Conservation (phyloP, 352 stramenopile genomes). For the Pythium scleroteichum region DNA sequence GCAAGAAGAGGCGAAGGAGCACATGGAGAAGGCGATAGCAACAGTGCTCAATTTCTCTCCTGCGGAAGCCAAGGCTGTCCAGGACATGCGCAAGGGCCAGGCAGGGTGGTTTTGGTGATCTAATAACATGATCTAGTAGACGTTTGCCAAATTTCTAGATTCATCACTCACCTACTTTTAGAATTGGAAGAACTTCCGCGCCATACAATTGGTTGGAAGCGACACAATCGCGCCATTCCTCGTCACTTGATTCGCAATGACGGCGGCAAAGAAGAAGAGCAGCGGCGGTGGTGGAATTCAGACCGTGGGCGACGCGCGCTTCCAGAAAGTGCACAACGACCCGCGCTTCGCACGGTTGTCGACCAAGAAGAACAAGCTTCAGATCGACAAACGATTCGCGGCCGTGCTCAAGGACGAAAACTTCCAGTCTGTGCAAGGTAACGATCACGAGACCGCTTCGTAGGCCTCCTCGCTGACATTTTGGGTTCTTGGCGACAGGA, state of each 20-base stretch:
- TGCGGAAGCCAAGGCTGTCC: conserved; percentile 57
- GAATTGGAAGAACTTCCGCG: background rate
- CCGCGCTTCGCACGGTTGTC: conserved; percentile 79
- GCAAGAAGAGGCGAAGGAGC: conserved; percentile 79
- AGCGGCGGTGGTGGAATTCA: background rate
- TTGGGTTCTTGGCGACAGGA: conserved; percentile 11
- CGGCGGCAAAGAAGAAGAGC: conserved; percentile 4
- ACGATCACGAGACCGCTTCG: background rate
- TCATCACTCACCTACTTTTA: conserved; percentile 3
- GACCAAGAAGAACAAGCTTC: conserved; percentile 81
- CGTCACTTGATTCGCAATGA: background rate
- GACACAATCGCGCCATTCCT: conserved; percentile 26
- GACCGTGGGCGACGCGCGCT: conserved; percentile 68
- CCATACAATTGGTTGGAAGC: conserved; percentile 25
- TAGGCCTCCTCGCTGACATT: background rate
- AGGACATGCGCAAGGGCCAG: conserved; percentile 59
- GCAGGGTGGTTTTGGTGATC: conserved; percentile 70
- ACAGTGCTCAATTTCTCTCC: conserved; percentile 87
- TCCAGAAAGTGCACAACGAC: conserved; percentile 87
- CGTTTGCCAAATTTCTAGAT: conserved; percentile 6
- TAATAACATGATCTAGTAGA: conserved; percentile 6
- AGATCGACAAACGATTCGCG: conserved; percentile 81
- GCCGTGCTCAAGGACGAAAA: conserved; percentile 71
- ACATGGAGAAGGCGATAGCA: conserved; percentile 89
- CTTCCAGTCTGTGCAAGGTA: conserved; percentile 78